phyloP scores from a whole-genome alignment of 441 rosid genomes.

The Brassica balearica region DNA sequence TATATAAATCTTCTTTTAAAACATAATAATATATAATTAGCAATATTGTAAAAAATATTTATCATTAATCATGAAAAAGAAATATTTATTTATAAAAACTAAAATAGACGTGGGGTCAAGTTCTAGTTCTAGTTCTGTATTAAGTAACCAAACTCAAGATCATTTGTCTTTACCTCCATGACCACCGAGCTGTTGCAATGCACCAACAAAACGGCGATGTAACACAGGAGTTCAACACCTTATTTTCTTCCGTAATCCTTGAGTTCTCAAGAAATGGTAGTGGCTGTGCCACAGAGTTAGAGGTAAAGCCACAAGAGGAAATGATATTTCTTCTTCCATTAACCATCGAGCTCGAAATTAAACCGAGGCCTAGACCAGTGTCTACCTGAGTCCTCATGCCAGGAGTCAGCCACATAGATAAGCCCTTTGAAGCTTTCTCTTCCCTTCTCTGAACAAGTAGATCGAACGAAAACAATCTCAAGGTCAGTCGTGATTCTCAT shows the following conservation, averaged over 20 bases:
- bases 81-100: too few relatives aligned
- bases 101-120: too few relatives aligned
- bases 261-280: constrained; percentile 54
- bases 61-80: too few relatives aligned
- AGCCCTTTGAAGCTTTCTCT: constrained; percentile 45
- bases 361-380: constrained; percentile 54
- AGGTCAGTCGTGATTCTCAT: constrained; percentile 26
- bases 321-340: constrained; percentile 43
- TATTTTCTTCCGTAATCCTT: constrained; percentile 77
- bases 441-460: constrained; percentile 46
- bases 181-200: constrained; percentile 92
- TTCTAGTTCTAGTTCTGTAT: too few relatives aligned
- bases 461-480: constrained; percentile 25
- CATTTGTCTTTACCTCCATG: constrained; percentile 63
- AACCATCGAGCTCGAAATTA: constrained; percentile 32
- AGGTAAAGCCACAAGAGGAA: constrained; percentile 53
- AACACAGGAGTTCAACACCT: constrained; percentile 96
- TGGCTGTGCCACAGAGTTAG: constrained; percentile 47
- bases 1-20: too few relatives aligned
- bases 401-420: constrained; percentile 61
- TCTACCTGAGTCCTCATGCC: constrained; percentile 66
- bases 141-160: neutral
- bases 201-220: constrained; percentile 81
- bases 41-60: too few relatives aligned
- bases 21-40: too few relatives aligned